Base-by-base conservation (phyloP, 2,329 filamentous ascomycete genomes). In the Fusarium sp. region DNA sequence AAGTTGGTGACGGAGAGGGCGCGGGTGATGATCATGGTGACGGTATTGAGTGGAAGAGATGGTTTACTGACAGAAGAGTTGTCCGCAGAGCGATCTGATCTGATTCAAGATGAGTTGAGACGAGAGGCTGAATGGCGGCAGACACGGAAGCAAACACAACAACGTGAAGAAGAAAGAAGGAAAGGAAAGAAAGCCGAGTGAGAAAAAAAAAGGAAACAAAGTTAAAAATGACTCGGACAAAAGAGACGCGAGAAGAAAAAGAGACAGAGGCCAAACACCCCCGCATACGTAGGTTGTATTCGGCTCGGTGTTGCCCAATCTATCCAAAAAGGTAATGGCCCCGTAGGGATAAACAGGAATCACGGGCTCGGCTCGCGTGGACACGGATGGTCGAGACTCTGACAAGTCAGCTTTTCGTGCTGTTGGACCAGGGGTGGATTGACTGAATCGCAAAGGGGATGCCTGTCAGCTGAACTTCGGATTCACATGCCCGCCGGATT, bases 1-100 rank as follows among this genome's bases (percentile, higher is more conserved):
- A 92, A 92, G 80, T 92, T 75, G 61, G 73, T 75, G 28, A 75
- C 57, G 26, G 73, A 74, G 19, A 75, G 69, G n/a, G 72, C 72
- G 38, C 73, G 73, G 3, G 73, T 74, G 47, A 75, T 60, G 39
- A 73, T 66, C 70, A 73, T 75, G 47, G 38, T 70, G 62, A 28
- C 46, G 31, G 62, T 21, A 28, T 40, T 60, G 26, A 28, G 17
- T 26, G 31, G 13, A 45, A 43, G 57, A 51, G 21, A 36, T 44
- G 28, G 26, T 52, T 43, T 31, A 53, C 40, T 55, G 50, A n/a
- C 21, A 19, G 38, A 31, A 31, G 10, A 31, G 10, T 11, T 31
- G 28, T 31, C 28, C 28, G 28, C 13, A 31, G 28, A 31, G 24
- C 9, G 28, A 19, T 19, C 19, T 31, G 28, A 31, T 31, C 49